These are phyloP conservation scores for Phyllostachys edulis DNA, from an alignment of 176 grass and related monocot species.

Conservation along the genomic window DNA sequence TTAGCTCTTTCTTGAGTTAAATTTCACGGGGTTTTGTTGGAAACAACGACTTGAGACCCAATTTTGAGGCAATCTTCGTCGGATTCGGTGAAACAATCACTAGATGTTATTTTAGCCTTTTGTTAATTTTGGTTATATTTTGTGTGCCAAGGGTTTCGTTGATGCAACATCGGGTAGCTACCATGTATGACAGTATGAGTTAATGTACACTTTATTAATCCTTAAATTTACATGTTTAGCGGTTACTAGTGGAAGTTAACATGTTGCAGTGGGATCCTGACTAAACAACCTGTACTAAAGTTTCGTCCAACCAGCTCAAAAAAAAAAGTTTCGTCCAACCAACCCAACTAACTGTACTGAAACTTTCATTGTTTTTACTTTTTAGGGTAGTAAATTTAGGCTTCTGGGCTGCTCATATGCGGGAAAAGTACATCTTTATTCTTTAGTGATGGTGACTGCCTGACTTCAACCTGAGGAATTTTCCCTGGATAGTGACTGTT, in stretches of 20 bases:
- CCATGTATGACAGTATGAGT: not conserved
- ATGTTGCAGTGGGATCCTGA: conserved; percentile 13
- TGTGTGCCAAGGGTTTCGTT: not conserved
- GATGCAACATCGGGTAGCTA: not conserved
- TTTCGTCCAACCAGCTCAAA: conserved; percentile 4
- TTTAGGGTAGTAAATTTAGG: conserved; percentile 20
- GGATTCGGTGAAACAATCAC: not conserved
- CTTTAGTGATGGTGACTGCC: conserved; percentile 5
- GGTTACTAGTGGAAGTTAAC: conserved; percentile 3
- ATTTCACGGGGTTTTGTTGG: not conserved
- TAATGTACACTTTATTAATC: not conserved
- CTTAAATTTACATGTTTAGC: not conserved
- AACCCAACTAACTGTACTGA: conserved; percentile 28
- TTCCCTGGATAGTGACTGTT: not conserved
- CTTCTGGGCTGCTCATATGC: not conserved
- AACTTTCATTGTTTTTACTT: not conserved
- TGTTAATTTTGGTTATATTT: not conserved
- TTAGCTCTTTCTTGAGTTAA: not conserved
- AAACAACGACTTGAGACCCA: not conserved
- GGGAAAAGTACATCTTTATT: conserved; percentile 19
- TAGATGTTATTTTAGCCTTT: not conserved
- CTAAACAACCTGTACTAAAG: not conserved
- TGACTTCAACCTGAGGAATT: not conserved
- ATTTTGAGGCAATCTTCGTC: not conserved
- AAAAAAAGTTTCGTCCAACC: not conserved